Conservation (phyloP, 1,139 yeast genomes). For the Yamadazyma atmosphaerica region DNA sequence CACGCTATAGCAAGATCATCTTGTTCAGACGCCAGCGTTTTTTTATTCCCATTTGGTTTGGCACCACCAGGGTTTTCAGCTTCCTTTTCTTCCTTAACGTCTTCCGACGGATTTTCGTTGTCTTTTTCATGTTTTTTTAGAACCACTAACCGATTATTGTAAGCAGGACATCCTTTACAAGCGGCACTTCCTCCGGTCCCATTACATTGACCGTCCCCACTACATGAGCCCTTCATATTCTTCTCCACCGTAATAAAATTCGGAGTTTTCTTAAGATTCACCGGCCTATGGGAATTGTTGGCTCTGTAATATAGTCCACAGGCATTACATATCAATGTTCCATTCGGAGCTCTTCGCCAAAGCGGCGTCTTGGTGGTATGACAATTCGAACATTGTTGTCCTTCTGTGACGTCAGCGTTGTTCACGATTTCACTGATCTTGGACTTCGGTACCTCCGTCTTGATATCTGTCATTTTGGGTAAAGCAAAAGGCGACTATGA, state of each 20-base stretch:
- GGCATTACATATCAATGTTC: slow-evolving; percentile 69
- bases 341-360: slow-evolving; percentile 70
- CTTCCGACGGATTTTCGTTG: slow-evolving; percentile 2
- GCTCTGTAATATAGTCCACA: slow-evolving; percentile 63
- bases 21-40: slow-evolving; percentile 17
- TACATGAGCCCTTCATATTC: slow-evolving; percentile 61
- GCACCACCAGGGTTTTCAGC: slow-evolving; percentile 6
- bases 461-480: neutral
- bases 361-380: slow-evolving; percentile 69
- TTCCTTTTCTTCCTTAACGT: slow-evolving; percentile 1
- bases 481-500: neutral
- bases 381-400: slow-evolving; percentile 63
- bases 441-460: neutral
- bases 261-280: slow-evolving; percentile 68
- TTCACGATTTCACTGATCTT: slow-evolving; percentile 8
- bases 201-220: slow-evolving; percentile 82
- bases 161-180: slow-evolving; percentile 83
- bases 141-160: slow-evolving; percentile 61
- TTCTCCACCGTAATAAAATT: slow-evolving; percentile 49
- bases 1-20: slow-evolving; percentile 68
- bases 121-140: slow-evolving; percentile 19
- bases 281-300: slow-evolving; percentile 54
- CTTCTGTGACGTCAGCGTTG: slow-evolving; percentile 19
- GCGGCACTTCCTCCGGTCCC: slow-evolving; percentile 85
- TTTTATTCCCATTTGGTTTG: slow-evolving; percentile 8